phyloP scores from a whole-genome alignment of 768 basidiomycete species.

The Vishniacozyma victoriae region DNA sequence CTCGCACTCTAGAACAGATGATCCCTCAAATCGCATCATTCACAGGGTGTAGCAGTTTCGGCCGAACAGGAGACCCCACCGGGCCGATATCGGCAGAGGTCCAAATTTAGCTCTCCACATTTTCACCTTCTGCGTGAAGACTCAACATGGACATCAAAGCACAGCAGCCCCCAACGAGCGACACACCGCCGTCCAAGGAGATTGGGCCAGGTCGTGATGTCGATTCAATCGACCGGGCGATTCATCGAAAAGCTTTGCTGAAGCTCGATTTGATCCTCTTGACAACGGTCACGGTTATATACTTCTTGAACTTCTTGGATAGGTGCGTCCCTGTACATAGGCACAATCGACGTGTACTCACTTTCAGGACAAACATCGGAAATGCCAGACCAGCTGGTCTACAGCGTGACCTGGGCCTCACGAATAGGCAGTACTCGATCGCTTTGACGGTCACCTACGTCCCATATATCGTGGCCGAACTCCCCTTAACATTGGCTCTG shows the following conservation, averaged over 20 bases:
- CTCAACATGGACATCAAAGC: too few species aligned
- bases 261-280: conserved; percentile 20
- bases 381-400: conserved; percentile 63
- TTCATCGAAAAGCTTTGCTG: conserved; percentile 7
- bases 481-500: conserved; percentile 60
- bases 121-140: too few species aligned
- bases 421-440: conserved; percentile 47
- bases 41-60: too few species aligned
- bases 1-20: too few species aligned
- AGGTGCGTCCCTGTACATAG: conserved; percentile 10
- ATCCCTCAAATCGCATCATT: too few species aligned
- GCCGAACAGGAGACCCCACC: too few species aligned
- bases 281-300: conserved; percentile 17
- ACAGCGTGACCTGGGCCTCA: conserved; percentile 55
- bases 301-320: conserved; percentile 25
- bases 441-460: conserved; percentile 42
- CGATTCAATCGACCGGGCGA: not conserved
- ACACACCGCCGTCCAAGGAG: too few species aligned
- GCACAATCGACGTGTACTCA: not conserved
- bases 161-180: too few species aligned
- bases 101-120: too few species aligned
- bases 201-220: too few species aligned
- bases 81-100: too few species aligned
- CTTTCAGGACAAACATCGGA: conserved; percentile 50
- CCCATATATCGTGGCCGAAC: conserved; percentile 56